Conservation (phyloP, 805 yeast genomes). For the Candida sonorensis region DNA sequence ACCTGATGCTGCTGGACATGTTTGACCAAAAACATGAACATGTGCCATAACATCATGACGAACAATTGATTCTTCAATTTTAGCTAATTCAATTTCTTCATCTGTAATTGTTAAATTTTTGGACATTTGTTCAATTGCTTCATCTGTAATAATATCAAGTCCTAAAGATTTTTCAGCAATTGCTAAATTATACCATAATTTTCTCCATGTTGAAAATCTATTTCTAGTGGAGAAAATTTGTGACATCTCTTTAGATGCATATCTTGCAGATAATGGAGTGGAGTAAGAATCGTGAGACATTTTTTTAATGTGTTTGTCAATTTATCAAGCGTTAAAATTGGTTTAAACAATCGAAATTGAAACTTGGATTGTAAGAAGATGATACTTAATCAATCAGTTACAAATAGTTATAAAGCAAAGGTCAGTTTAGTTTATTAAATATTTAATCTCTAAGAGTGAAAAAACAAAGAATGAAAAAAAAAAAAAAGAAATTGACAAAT, state of each 20-base stretch:
- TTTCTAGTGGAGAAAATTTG: slow-evolving; percentile 84
- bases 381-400: no score
- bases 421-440: no score
- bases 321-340: no score
- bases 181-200: slow-evolving; percentile 91
- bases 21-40: slow-evolving; percentile 89
- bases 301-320: neutral
- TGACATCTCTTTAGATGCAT: slow-evolving; percentile 98
- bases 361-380: no score
- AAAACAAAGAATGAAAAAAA: no score
- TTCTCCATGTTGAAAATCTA: slow-evolving; percentile 97
- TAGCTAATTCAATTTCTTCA: slow-evolving; percentile 84
- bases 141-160: slow-evolving; percentile 74
- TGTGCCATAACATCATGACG: slow-evolving; percentile 99
- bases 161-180: slow-evolving; percentile 94
- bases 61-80: slow-evolving; percentile 92
- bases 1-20: slow-evolving; percentile 95
- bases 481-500: no score
- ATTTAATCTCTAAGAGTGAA: no score
- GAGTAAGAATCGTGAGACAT: slow-evolving; percentile 65
- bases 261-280: slow-evolving; percentile 93
- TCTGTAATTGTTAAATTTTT: slow-evolving; percentile 77
- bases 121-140: slow-evolving; percentile 84
- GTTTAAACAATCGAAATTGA: no score
- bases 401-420: no score